Base-by-base conservation (phyloP, 2,329 filamentous ascomycete species). In the Penicillium corylophilum region DNA sequence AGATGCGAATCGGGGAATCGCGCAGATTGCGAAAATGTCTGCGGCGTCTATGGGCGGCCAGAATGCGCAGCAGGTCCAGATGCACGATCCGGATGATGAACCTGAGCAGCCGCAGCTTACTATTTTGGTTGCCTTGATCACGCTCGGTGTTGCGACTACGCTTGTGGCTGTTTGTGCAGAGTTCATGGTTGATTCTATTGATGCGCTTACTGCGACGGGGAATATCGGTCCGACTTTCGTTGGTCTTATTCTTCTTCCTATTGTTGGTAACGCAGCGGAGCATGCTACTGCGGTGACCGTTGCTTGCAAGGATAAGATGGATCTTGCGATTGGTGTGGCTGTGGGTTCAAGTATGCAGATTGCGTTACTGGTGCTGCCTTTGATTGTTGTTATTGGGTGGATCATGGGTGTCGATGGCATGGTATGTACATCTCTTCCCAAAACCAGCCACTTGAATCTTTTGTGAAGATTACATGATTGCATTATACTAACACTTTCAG, bases 141-240 rank as follows among this genome's bases (percentile, higher is more conserved):
- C 88, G 0, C 82, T 96, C 3, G 78, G 78, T 6, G 75, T 82
- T n/a, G 85, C 88, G 0, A 95, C 90, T 3, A 87, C 86, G 38
- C 77, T 93, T 46, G 90, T 95, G 42, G 90, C 88, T 1, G 79
- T 94, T 36, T 94, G 89, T 62, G 84, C 83, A 9, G 83, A 86
- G 62, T 85, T 79, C 66, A 82, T 86, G 79, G 82, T 85, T 45
- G 75, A 76, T 54, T 79, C 80, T 33, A 85, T 86, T 60, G 74
- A 81, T 49, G 77, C 74, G 9, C 71, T 86, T 45, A 81, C 81
- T 1, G 61, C 64, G 2, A 70, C 70, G 3, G 75, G 74, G 20
- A 56, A 61, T 33, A 74, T 86, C 26, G 82, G 81, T 1, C 76
- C 81, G 47, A 83, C 81, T 0, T 86, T 86, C 61, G 80, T 86